Percentiles rank a stretch among this genome's conserved stretches.
These are phyloP conservation scores for Suillus occidentalis DNA, from an alignment of 768 basidiomycete genomes.

Conservation along the genomic window DNA sequence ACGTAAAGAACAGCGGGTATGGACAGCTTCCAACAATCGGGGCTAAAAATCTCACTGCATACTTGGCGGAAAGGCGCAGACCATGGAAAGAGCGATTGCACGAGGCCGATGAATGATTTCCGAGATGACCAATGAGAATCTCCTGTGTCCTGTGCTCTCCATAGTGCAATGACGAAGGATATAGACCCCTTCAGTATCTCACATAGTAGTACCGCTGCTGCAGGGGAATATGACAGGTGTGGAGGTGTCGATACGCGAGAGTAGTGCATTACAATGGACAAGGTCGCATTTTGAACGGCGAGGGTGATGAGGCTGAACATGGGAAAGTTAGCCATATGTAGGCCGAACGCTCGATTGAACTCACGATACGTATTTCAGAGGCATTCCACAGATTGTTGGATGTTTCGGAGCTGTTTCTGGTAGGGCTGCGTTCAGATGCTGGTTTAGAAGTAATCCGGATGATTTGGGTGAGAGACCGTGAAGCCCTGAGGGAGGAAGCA, in stretches of 20 bases:
- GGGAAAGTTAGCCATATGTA: conserved; percentile 9
- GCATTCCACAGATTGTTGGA: conserved; percentile 67
- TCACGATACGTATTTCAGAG: conserved; percentile 81
- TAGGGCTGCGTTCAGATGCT: conserved; percentile 33
- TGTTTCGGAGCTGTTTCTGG: conserved; percentile 28
- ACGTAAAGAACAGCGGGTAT: conserved; percentile 95
- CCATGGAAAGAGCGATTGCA: conserved; percentile 45
- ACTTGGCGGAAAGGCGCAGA: conserved; percentile 54
- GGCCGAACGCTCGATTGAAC: conserved; percentile 29
- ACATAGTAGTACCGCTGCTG: conserved; percentile 90
- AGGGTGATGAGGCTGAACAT: conserved; percentile 65
- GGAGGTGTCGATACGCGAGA: conserved; percentile 87
- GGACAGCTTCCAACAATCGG: conserved; percentile 96
- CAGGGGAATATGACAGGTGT: conserved; percentile 84
- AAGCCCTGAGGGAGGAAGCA: conserved; percentile 49
- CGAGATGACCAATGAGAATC: conserved; percentile 43
- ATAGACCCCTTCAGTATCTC: conserved; percentile 93
- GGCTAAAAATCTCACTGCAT: conserved; percentile 75
- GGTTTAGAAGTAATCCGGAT: conserved; percentile 35
- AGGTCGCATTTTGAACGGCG: conserved; percentile 91
- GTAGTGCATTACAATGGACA: conserved; percentile 98
- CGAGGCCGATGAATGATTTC: conserved; percentile 37
- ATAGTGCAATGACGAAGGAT: conserved; percentile 84
- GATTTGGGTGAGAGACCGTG: conserved; percentile 42
- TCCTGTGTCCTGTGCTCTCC: conserved; percentile 43